Base-by-base conservation (phyloP, 2,329 filamentous ascomycete species). In the Fusarium sororula region DNA sequence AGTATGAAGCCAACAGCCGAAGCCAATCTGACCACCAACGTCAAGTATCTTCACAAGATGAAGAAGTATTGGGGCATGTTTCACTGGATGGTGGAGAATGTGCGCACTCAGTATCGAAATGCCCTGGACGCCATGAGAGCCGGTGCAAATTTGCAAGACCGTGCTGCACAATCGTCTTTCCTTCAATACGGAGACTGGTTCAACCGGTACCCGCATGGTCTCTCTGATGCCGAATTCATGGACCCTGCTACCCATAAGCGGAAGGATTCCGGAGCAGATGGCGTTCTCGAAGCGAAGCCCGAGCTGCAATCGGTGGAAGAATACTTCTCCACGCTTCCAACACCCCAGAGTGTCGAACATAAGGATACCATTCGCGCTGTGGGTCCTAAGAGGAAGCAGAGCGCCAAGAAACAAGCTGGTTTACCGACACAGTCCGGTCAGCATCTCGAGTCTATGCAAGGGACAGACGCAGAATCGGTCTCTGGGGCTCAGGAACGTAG, bases 161-260 rank as follows among this genome's bases (percentile, higher is more conserved):
- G 84, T 48, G 84, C 87, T 20, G 82, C 84, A 14, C 83, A 88
- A 10, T 88, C 89, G 11, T 88, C 89, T 14, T 93, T 98, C 77
- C 95, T 98, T 81, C 96, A 98, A 79, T 98, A 98, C 77, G 95
- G 95, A 58, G 96, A 98, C 82, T 98, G 96, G 96, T 98, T 98
- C 79, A 93, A 96, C 79, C 90, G 93, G 74, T 98, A 98, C 80
- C 96, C 96, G 1, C 93, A 97, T 77, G 96, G 96, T 6, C 94
- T 98, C 22, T 94, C 94, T 7, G 91, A 94, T 68, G 88, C 91
- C 4, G 94, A 98, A 78, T 96, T 94, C 82, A 91, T 94, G 77
- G 94, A 96, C 74, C 92, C 93, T 3, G 90, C 89, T 35, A 84
- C 87, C 8, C 86, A 89, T 45, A 87, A 90, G 77, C 91, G 92